Percentiles rank a stretch among this genome's conserved stretches.
These are phyloP conservation scores for Phytophthora syringae DNA, from an alignment of 352 stramenopile genomes.

Conservation along the genomic window DNA sequence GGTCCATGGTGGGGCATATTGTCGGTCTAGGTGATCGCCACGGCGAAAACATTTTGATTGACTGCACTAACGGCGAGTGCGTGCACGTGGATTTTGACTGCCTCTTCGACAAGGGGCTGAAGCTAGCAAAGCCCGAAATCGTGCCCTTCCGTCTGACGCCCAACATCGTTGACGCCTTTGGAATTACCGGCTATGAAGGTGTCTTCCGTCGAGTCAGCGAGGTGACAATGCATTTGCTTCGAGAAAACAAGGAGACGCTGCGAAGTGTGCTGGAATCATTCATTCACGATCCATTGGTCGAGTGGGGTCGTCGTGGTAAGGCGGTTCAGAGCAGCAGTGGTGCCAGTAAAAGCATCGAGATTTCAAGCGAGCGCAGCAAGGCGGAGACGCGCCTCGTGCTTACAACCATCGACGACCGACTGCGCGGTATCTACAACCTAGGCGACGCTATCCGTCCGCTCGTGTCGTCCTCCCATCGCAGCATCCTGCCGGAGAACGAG, in stretches of 20 bases:
- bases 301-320: conserved; percentile 89
- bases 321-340: conserved; percentile 50
- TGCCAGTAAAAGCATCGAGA: conserved; percentile 45
- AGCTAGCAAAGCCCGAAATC: conserved; percentile 96
- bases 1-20: conserved; percentile 98
- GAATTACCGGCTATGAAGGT: conserved; percentile 96
- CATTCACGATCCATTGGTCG: conserved; percentile 96
- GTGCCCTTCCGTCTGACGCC: conserved; percentile 99
- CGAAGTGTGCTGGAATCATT: conserved; percentile 99
- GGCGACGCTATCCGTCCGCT: conserved; percentile 75
- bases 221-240: conserved; percentile 92
- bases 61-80: conserved; percentile 96
- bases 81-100: conserved; percentile 99
- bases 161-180: conserved; percentile 99
- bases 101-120: conserved; percentile 99
- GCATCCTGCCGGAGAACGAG: conserved; percentile 77
- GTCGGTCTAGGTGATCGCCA: conserved; percentile 95
- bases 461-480: conserved; percentile 72
- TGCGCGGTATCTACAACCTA: conserved; percentile 94
- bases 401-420: conserved; percentile 90
- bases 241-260: conserved; percentile 97
- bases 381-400: conserved; percentile 89
- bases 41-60: conserved; percentile 99
- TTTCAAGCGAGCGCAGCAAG: conserved; percentile 81
- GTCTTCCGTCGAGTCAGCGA: conserved; percentile 94